A percentile compares a stretch with the other conserved stretches of the same genome.
Conservation (phyloP, 305 asterid genomes). For the Solanum hybrid region DNA sequence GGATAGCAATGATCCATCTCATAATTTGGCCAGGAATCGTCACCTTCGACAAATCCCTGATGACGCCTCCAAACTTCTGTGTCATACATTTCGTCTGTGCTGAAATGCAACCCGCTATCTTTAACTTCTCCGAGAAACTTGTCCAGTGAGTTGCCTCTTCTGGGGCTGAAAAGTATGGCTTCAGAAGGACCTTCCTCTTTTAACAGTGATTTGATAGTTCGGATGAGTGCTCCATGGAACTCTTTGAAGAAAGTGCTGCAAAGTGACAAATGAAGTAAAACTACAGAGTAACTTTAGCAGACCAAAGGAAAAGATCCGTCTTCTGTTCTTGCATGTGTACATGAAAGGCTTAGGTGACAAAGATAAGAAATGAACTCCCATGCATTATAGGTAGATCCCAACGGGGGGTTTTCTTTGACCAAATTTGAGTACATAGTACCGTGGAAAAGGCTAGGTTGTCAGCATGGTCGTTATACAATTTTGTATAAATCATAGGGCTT, state of each 20-base stretch:
- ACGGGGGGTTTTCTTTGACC: background rate
- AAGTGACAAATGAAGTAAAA: slow-evolving; percentile 12
- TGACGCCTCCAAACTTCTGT: slow-evolving; percentile 67
- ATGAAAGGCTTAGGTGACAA: background rate
- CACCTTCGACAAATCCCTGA: slow-evolving; percentile 33
- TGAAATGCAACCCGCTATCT: slow-evolving; percentile 46
- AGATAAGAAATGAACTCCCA: background rate
- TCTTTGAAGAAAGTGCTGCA: slow-evolving; percentile 85
- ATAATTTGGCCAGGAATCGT: slow-evolving; percentile 75
- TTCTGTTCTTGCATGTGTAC: background rate
- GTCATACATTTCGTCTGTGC: slow-evolving; percentile 49
- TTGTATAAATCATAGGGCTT: background rate
- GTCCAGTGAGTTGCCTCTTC: slow-evolving; percentile 79
- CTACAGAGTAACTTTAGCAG: background rate
- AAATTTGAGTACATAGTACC: background rate
- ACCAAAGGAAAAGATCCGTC: background rate
- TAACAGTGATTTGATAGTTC: slow-evolving; percentile 58
- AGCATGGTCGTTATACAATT: background rate
- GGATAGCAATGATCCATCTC: slow-evolving; percentile 89
- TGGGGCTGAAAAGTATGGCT: slow-evolving; percentile 79
- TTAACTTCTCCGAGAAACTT: slow-evolving; percentile 54
- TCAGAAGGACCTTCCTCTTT: slow-evolving; percentile 55
- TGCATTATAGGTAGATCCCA: background rate
- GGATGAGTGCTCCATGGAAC: slow-evolving; percentile 69
- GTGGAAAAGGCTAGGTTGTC: background rate